Percentiles rank a stretch among this genome's conserved stretches.
These are phyloP conservation scores for Calocybe gangraenosa DNA, from an alignment of 768 basidiomycete species.

Conservation along the genomic window DNA sequence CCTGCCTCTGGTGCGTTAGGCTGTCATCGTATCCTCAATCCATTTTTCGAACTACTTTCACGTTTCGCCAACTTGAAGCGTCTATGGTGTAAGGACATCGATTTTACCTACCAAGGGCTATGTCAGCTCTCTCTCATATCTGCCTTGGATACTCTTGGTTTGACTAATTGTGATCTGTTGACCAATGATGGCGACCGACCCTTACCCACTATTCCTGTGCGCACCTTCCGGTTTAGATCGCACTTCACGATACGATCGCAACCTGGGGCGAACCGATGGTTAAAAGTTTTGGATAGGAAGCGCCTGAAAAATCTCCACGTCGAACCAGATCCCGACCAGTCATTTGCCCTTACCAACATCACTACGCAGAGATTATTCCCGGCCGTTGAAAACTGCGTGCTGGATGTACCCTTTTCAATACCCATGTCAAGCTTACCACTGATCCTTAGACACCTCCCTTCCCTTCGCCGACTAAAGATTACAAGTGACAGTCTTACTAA, in stretches of 20 bases:
- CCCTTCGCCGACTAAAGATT: neutral
- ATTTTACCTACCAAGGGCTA: too few species aligned
- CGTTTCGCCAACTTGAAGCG: too few species aligned
- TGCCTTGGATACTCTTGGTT: neutral
- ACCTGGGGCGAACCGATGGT: neutral
- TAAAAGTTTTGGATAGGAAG: neutral
- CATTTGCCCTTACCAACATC: neutral
- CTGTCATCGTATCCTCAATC: too few species aligned
- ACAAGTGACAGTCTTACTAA: neutral
- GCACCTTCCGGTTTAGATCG: neutral
- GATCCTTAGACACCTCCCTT: neutral
- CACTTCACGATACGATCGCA: neutral
- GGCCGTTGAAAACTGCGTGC: neutral
- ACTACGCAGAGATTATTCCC: neutral
- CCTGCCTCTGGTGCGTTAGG: too few species aligned
- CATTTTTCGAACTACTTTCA: too few species aligned
- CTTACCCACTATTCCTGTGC: neutral
- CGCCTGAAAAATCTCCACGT: neutral
- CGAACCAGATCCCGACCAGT: neutral
- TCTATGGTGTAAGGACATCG: too few species aligned
- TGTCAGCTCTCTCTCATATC: neutral
- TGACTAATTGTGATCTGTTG: too few species aligned
- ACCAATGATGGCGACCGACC: too few species aligned
- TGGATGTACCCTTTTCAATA: neutral
- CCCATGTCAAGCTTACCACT: neutral